Conservation (phyloP, 495 filamentous ascomycete species). For the Aspergillus baeticus region DNA sequence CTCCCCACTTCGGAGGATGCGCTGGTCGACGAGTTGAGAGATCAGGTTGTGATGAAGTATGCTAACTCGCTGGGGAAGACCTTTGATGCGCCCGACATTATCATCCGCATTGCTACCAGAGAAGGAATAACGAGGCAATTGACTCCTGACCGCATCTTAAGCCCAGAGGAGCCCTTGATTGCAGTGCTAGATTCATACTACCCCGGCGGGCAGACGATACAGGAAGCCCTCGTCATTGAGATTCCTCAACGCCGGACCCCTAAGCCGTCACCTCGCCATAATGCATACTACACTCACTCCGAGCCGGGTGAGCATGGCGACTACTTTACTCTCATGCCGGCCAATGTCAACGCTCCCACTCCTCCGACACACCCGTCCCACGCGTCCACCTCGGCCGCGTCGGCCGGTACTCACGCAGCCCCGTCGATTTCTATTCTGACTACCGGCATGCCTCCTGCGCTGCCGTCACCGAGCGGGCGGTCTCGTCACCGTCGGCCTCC, state of each 20-base stretch:
- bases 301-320: slow-evolving; percentile 78
- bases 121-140: slow-evolving; percentile 46
- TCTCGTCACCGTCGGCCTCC: slow-evolving; percentile 44
- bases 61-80: slow-evolving; percentile 83
- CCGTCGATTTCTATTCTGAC: slow-evolving; percentile 74
- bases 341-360: slow-evolving; percentile 35
- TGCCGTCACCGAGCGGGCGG: slow-evolving; percentile 80
- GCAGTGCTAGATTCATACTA: slow-evolving; percentile 80
- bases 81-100: slow-evolving; percentile 87
- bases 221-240: slow-evolving; percentile 91
- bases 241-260: slow-evolving; percentile 81
- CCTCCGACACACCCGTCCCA: slow-evolving; percentile 42
- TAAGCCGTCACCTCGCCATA: slow-evolving; percentile 68
- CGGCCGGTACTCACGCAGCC: slow-evolving; percentile 24
- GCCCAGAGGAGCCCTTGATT: slow-evolving; percentile 83
- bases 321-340: slow-evolving; percentile 88
- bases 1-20: slow-evolving; percentile 85
- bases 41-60: slow-evolving; percentile 90
- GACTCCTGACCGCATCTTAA: slow-evolving; percentile 64
- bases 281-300: slow-evolving; percentile 49
- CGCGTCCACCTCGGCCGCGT: slow-evolving; percentile 36
- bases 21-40: slow-evolving; percentile 91
- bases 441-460: slow-evolving; percentile 73
- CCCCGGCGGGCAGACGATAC: slow-evolving; percentile 82
- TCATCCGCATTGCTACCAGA: slow-evolving; percentile 60